Evolutionary conservation across 2,329 filamentous ascomycete species (phyloP).

Genomic region (Elsinoe batatas): DNA sequence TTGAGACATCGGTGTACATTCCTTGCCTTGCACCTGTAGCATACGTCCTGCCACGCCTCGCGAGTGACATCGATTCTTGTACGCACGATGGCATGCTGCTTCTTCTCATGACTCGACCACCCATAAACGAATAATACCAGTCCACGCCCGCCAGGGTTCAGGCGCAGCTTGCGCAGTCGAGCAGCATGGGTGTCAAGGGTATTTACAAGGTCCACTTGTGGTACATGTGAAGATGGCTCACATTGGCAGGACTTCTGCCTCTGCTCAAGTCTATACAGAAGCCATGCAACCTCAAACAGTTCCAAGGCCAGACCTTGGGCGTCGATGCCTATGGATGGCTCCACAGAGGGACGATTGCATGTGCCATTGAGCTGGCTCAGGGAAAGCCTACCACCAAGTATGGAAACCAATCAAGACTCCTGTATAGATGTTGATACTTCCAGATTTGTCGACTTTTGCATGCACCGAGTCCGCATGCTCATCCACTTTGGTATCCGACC

Average conservation of each 20-base stretch:
- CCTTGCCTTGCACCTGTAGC: background rate
- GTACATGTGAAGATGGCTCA: background rate
- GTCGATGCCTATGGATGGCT: slow-evolving; percentile 98
- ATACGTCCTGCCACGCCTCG: background rate
- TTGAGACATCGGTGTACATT: background rate
- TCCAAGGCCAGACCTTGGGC: slow-evolving; percentile 77
- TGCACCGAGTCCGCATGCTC: slow-evolving; percentile 88
- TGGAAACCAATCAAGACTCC: slow-evolving; percentile 23
- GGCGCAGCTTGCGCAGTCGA: background rate
- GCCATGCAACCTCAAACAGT: slow-evolving; percentile 76
- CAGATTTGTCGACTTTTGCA: slow-evolving; percentile 81
- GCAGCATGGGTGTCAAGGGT: slow-evolving; percentile 31
- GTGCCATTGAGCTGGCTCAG: slow-evolving; percentile 81
- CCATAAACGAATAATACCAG: background rate
- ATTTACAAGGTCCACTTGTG: background rate
- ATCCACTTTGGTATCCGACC: slow-evolving; percentile 89
- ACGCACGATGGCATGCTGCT: background rate
- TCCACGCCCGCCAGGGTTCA: background rate
- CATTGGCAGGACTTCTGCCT: slow-evolving; percentile 64
- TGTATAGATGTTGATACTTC: slow-evolving; percentile 17
- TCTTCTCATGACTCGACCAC: background rate
- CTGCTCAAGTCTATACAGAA: slow-evolving; percentile 95
- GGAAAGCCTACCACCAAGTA: slow-evolving; percentile 82
- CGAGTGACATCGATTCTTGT: background rate
- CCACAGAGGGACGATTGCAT: slow-evolving; percentile 82